Percentiles rank a stretch among this genome's conserved stretches.
Conservation (phyloP, 129 eudicot genomes). For the Mikania micrantha region DNA sequence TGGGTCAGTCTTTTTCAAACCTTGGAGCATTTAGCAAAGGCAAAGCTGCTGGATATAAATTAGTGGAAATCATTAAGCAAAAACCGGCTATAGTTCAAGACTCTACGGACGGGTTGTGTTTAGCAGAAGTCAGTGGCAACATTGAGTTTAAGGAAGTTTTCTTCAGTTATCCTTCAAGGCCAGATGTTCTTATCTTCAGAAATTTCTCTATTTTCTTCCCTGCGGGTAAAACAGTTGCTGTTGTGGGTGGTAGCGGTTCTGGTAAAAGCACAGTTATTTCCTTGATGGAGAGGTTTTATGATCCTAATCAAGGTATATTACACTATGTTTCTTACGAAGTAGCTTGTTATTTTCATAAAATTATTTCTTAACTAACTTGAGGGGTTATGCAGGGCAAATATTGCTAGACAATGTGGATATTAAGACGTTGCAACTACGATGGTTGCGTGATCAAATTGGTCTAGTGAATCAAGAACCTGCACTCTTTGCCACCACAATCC, state of each 20-base stretch:
- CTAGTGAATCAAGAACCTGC: constrained; percentile 99
- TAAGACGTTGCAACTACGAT: constrained; percentile 67
- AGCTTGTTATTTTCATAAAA: background rate
- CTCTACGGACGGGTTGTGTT: constrained; percentile 50
- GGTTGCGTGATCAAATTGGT: constrained; percentile 92
- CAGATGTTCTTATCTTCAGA: constrained; percentile 85
- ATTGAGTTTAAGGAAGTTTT: constrained; percentile 82
- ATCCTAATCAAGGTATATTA: constrained; percentile 81
- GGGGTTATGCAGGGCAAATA: constrained; percentile 53
- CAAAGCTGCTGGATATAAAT: constrained; percentile 88
- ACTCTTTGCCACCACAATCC: constrained; percentile 95
- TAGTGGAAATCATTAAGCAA: constrained; percentile 83
- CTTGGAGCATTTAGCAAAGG: constrained; percentile 99
- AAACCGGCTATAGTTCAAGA: constrained; percentile 85
- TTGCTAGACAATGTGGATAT: constrained; percentile 84
- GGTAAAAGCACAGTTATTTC: constrained; percentile 98
- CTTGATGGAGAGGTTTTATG: constrained; percentile 86
- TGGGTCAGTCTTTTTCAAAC: constrained; percentile 97
- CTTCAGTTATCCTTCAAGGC: constrained; percentile 95
- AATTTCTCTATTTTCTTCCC: constrained; percentile 89
- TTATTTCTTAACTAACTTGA: background rate
- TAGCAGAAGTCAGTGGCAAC: constrained; percentile 70
- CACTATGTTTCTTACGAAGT: background rate
- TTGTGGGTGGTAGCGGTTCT: constrained; percentile 98
- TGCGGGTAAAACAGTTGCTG: constrained; percentile 96